Evolutionary conservation across 805 yeast species (phyloP), one percentile per base, ranked within the genome.

Genomic region (Kodamaea fukazawae): DNA sequence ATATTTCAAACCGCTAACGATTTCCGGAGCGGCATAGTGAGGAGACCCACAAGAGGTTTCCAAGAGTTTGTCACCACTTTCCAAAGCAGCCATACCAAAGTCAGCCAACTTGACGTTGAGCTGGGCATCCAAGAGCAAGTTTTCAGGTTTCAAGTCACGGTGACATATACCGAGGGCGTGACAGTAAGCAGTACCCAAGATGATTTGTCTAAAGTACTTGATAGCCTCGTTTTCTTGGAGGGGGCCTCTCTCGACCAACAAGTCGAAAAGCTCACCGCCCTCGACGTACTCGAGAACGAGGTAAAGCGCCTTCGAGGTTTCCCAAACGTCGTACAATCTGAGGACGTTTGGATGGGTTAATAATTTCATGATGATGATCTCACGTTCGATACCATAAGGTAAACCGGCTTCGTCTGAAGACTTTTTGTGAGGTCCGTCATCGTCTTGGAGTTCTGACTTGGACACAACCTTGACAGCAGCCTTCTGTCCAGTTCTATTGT

Each of bases 301-400:
- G 53, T 82, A 86, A 42, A 93, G 71, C 44, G 91, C 96, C 55
- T 87, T 88, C 49, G 88, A 83, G 49, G 95, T 91, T 63, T 93
- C 99, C 98, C 98, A 93, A 16, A 93, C 99, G 57, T 93, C 99
- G 58, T 89, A 93, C 29, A 93, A 70, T 17, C 93, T 85, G 77
- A 93, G 81, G 16, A 93, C 93, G 55, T 93, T 91, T 9, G 96
- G 88, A 61, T 93, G 98, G 44, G 93, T 86, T 33, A 93, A 78
- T 30, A 93, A 73, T 64, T 93, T 93, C 99, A 91, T 93, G 51
- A 93, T 93, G 52, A 93, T 90, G 47, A 93, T 95, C 60, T 93
- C 99, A 49, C 98, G 77, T 65, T 93, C 99, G 32, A 93, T 91
- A 29, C 99, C 99, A 59, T 91, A 89, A 2, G 96, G 96, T 42